These are phyloP conservation scores for Pichia terricola DNA, from an alignment of 1,139 yeast species.

Conservation along the genomic window DNA sequence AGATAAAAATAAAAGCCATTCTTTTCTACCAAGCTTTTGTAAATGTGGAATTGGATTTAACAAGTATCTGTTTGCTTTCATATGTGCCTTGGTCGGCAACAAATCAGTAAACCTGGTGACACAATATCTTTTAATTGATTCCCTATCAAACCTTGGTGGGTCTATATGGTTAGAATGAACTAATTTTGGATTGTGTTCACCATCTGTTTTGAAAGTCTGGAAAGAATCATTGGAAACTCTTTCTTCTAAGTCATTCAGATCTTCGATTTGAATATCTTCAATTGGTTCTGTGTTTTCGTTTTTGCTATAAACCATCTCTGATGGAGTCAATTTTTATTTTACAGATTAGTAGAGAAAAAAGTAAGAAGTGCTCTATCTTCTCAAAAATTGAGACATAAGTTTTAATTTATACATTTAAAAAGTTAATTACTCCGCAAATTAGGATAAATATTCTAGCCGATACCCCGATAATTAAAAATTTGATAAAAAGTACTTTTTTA, in stretches of 20 bases:
- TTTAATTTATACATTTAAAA: too few species aligned
- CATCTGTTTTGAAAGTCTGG: conserved; percentile 10
- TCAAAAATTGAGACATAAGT: too few species aligned
- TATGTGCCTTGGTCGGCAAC: conserved; percentile 30
- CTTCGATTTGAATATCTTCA: too few species aligned
- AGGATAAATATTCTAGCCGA: too few species aligned
- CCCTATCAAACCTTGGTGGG: conserved; percentile 22
- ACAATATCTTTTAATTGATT: conserved; percentile 28
- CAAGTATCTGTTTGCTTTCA: conserved; percentile 23
- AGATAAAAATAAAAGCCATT: conserved; percentile 54
- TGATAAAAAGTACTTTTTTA: too few species aligned
- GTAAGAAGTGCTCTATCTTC: too few species aligned
- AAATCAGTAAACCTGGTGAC: conserved; percentile 34
- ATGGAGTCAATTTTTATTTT: too few species aligned
- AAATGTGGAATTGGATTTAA: conserved; percentile 49
- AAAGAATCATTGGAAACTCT: conserved; percentile 1
- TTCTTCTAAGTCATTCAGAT: background rate
- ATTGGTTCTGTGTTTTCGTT: too few species aligned
- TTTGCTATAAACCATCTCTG: too few species aligned
- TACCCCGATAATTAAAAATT: too few species aligned
- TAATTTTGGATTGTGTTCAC: background rate
- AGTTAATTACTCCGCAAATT: too few species aligned
- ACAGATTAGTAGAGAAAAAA: too few species aligned
- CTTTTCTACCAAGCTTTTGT: conserved; percentile 33
- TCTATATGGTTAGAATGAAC: conserved; percentile 7